phyloP scores from a whole-genome alignment of 305 asterid genomes.

The Fraxinus angustifolia region DNA sequence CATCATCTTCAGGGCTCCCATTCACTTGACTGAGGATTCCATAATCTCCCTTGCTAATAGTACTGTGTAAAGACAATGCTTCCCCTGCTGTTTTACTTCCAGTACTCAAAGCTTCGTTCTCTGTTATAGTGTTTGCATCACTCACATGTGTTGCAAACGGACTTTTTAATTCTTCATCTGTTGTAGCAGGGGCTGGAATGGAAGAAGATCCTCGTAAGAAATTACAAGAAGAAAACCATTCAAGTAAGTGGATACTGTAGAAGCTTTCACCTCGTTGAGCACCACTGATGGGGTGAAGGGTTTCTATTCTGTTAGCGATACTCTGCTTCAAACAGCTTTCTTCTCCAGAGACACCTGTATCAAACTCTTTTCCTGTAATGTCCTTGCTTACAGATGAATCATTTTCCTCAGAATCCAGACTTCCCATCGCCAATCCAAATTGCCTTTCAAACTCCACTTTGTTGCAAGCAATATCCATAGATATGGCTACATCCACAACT shows the following conservation, averaged over 20 bases:
- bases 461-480: constrained; percentile 17
- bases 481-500: constrained; percentile 17
- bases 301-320: background rate
- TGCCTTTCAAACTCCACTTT: constrained; percentile 18
- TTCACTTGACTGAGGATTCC: constrained; percentile 4
- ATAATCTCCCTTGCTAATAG: background rate
- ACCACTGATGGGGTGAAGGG: background rate
- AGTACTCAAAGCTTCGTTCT: constrained; percentile 19
- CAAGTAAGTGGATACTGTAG: background rate
- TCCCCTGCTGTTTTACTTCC: constrained; percentile 26
- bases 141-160: constrained; percentile 23
- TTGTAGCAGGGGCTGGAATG: background rate
- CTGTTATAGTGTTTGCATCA: constrained; percentile 15
- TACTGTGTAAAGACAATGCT: background rate
- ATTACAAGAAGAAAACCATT: background rate
- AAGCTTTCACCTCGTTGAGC: background rate
- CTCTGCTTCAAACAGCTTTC: background rate
- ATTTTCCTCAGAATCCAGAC: background rate
- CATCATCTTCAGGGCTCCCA: constrained; percentile 6
- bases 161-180: constrained; percentile 31
- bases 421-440: background rate
- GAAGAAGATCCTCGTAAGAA: constrained; percentile 5
- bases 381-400: background rate
- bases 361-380: background rate
- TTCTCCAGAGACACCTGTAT: background rate